Base-by-base conservation (phyloP, 345 rosid genomes). In the Ailanthus altissimus region DNA sequence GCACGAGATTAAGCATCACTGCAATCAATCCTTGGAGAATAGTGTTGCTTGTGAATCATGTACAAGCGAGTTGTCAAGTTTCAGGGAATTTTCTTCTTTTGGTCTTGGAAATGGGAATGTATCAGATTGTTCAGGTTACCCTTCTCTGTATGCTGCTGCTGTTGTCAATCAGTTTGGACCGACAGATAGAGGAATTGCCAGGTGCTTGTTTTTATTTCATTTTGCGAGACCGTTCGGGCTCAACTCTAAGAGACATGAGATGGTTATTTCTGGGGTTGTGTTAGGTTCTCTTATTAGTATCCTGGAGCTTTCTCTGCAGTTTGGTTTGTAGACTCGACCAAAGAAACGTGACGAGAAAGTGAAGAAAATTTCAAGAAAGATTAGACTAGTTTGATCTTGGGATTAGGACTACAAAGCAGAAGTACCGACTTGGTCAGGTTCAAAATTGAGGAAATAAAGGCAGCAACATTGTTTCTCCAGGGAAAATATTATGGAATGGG, bases 61-160 rank as follows among this genome's bases (percentile, higher is more conserved):
- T 71, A 75, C 49, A 10, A 57, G 51, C 10, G 75, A 49, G 65
- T 67, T 84, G 83, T 45, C 56, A n/a, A 73, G 57, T 42, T 25
- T 77, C 10, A 25, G 49, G 32, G 38, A 79, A 43, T 3, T 28
- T 46, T 75, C 59, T 69, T 77, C 71, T 5, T 61, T 28, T 59
- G 60, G 6, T 70, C 56, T 45, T 18, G 42, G 42, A 23, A 15
- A 8, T 53, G 67, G 28, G 50, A 78, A 80, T 75, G 42, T 51
- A 43, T 84, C 84, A 2, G 64, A 70, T 68, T 81, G 83, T 77
- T 46, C 81, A 16, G 77, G 79, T 45, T 84, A 79, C 50, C 26
- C 75, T 59, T 46, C 14, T 12, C 74, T 83, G 77, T 86, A 86
- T 67, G 78, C 85, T 3, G 86, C 88, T 23, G 88, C 82, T n/a